Evolutionary conservation across 768 basidiomycete species (phyloP).

Genomic region (Lanmaoa pseudosensibilis): DNA sequence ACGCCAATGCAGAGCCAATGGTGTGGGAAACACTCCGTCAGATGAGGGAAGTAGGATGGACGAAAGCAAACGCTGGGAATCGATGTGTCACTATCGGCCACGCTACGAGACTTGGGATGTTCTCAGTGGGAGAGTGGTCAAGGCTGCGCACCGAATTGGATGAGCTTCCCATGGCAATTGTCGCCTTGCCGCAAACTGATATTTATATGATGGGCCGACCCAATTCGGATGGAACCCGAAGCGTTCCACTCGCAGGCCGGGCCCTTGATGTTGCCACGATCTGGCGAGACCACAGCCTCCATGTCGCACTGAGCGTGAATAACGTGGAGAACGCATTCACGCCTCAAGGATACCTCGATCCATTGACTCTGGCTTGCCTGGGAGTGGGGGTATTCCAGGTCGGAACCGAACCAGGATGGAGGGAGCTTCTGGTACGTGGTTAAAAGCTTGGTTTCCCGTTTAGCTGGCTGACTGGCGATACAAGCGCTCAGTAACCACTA

Average conservation of each 20-base stretch:
- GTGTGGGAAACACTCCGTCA: slow-evolving; percentile 54
- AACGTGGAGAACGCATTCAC: slow-evolving; percentile 70
- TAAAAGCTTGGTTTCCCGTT: not conserved
- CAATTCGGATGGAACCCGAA: slow-evolving; percentile 16
- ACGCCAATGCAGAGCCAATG: slow-evolving; percentile 49
- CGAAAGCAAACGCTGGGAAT: slow-evolving; percentile 29
- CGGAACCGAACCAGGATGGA: slow-evolving; percentile 47
- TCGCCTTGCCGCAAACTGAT: slow-evolving; percentile 63
- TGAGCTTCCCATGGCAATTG: slow-evolving; percentile 50
- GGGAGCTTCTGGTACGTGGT: slow-evolving; percentile 47
- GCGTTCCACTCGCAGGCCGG: slow-evolving; percentile 44
- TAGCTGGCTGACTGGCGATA: slow-evolving; percentile 4
- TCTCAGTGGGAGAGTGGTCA: slow-evolving; percentile 47
- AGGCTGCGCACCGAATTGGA: slow-evolving; percentile 37
- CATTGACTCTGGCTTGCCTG: slow-evolving; percentile 57
- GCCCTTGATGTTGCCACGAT: slow-evolving; percentile 56
- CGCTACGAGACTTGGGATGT: slow-evolving; percentile 57
- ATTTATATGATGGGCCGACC: slow-evolving; percentile 66
- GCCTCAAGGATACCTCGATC: slow-evolving; percentile 65
- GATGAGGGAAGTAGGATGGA: slow-evolving; percentile 33
- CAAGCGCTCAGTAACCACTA: slow-evolving; percentile 53
- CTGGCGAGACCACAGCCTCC: slow-evolving; percentile 43
- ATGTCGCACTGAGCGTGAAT: slow-evolving; percentile 59
- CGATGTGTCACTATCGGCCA: slow-evolving; percentile 55
- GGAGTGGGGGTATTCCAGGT: slow-evolving; percentile 61